phyloP scores from a whole-genome alignment of 805 yeast genomes.

The Yarrowia yakushimensis region DNA sequence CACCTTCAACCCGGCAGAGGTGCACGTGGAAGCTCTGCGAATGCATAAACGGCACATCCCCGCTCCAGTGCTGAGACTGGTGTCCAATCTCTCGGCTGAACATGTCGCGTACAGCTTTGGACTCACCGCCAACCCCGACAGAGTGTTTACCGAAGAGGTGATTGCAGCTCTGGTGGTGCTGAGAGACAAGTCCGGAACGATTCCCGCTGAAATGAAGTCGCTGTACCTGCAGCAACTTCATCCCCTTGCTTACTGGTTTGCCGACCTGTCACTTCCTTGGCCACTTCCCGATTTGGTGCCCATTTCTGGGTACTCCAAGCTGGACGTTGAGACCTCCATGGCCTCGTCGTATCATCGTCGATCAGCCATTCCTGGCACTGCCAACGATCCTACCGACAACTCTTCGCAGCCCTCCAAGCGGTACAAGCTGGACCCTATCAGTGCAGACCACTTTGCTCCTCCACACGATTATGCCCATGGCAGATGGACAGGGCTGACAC shows the following conservation, averaged over 20 bases:
- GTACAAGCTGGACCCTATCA: constrained; percentile 57
- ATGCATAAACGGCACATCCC: constrained; percentile 38
- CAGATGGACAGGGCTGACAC: constrained; percentile 21
- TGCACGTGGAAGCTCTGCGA: constrained; percentile 39
- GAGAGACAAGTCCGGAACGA: constrained; percentile 73
- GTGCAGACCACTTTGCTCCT: constrained; percentile 38
- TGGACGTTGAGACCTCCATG: constrained; percentile 72
- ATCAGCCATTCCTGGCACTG: constrained; percentile 24
- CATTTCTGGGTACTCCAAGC: constrained; percentile 59
- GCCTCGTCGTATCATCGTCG: constrained; percentile 18
- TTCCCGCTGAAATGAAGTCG: constrained; percentile 77
- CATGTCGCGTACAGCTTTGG: constrained; percentile 62
- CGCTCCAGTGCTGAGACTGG: constrained; percentile 63
- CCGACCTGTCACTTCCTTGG: constrained; percentile 53
- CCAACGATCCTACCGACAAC: constrained; percentile 36
- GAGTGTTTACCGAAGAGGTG: constrained; percentile 57
- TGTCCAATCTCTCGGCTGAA: constrained; percentile 78
- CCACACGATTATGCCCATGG: constrained; percentile 36
- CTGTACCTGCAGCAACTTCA: constrained; percentile 63
- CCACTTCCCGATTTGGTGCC: constrained; percentile 71
- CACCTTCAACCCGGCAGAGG: constrained; percentile 46
- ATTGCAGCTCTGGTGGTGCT: constrained; percentile 80
- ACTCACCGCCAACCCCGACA: constrained; percentile 33
- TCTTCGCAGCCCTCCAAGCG: constrained; percentile 49
- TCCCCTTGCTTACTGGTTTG: constrained; percentile 61